These are phyloP conservation scores for Kingdonia uniflora DNA, from an alignment of 164 flowering plant species.

Conservation along the genomic window DNA sequence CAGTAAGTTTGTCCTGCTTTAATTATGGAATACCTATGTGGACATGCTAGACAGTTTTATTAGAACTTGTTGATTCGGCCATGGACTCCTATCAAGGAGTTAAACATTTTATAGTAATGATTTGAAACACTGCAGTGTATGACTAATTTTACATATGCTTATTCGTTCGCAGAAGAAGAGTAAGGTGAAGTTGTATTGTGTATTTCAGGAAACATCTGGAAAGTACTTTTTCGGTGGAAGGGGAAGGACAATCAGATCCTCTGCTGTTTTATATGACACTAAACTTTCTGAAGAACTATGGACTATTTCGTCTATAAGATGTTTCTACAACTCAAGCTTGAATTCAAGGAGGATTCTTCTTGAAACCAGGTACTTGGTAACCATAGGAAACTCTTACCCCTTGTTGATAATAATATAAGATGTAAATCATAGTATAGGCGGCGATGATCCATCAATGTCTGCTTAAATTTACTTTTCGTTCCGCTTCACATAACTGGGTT, in stretches of 20 bases:
- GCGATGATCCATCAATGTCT: too few species aligned
- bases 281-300: conserved; percentile 55
- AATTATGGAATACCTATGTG: not conserved
- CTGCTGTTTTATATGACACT: conserved; percentile 42
- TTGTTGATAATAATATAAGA: too few species aligned
- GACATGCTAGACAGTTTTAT: not conserved
- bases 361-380: conserved; percentile 2
- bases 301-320: conserved; percentile 43
- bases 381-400: too few species aligned
- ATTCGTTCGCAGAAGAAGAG: not conserved
- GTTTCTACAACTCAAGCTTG: conserved; percentile 23
- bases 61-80: not conserved
- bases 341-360: conserved; percentile 9
- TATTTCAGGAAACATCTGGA: conserved; percentile 65
- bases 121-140: too few species aligned
- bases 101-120: too few species aligned
- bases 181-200: not conserved
- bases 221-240: conserved; percentile 76
- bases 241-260: conserved; percentile 57
- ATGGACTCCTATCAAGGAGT: not conserved
- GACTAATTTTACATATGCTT: too few species aligned
- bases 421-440: too few species aligned
- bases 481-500: too few species aligned
- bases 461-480: too few species aligned
- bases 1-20: conserved; percentile 34